Base-by-base conservation (phyloP, 2,329 filamentous ascomycete genomes). In the Sarocladiaceae sp. region DNA sequence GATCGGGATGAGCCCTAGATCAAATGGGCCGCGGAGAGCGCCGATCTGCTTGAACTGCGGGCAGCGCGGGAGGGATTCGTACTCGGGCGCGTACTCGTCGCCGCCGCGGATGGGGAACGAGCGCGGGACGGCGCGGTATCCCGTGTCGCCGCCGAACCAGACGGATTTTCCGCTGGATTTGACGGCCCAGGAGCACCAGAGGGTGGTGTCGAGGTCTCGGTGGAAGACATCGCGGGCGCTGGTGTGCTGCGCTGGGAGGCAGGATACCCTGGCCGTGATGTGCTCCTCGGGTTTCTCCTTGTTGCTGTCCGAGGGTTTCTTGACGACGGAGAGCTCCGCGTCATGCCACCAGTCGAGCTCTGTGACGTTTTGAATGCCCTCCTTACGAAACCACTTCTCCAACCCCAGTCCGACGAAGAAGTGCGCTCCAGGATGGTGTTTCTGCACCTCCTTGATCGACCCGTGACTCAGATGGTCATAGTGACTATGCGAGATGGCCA, bases 341-440 rank as follows among this genome's bases (percentile, higher is more conserved):
- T 87, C 83, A 53, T 95, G 83, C 91, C 91, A 96, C 91, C 91
- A 96, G 65, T 97, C 91, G 56, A 96, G 63, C 66, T 96, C 90
- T 0, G 88, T 94, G 33, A 91, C 83, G 47, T 88, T 86, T 2
- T 75, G 51, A 44, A 95, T 78, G 1, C 87, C 88, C 20, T 72
- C 73, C 3, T 72, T 67, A 37, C 72, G 69, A 62, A 97, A 95
- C 90, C 90, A 96, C 39, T 76, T 69, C 62, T 85, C 86, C 46
- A 95, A 79, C 2, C 88, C 88, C 3, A 95, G 65, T 0, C 88
- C 88, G 18, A 89, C 89, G 51, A 95, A 93, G 67, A 93, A 96
- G 51, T 94, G 88, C 32, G 80, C 88, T 12, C 85, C 74, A 0
- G 88, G 88, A 56, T 93, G 82, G 43, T 76, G 70, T 52, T 79